phyloP scores from a whole-genome alignment of 148 eudicot genomes.

The Silene latifolia region DNA sequence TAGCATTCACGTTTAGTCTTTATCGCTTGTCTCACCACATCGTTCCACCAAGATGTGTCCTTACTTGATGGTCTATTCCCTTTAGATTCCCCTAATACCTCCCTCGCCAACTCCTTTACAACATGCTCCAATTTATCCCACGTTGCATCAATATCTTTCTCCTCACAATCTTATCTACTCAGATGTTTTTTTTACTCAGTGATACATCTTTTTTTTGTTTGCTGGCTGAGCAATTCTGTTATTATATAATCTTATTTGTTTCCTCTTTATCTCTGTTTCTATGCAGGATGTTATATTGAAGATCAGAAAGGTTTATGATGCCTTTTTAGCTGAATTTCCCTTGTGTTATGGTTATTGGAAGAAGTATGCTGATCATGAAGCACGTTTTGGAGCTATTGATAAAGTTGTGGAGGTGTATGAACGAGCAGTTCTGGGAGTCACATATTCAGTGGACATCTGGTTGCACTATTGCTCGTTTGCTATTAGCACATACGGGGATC shows the following conservation, averaged over 20 bases:
- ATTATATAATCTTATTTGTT: background rate
- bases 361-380: conserved; percentile 99
- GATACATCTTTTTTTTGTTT: background rate
- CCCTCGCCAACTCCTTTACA: too few species aligned
- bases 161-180: background rate
- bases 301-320: conserved; percentile 84
- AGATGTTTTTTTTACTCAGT: background rate
- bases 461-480: conserved; percentile 90
- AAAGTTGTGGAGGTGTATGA: conserved; percentile 98
- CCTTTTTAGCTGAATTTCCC: conserved; percentile 93
- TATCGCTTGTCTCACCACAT: too few species aligned
- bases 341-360: conserved; percentile 99
- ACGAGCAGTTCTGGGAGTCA: conserved; percentile 91
- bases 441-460: conserved; percentile 99
- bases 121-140: too few species aligned
- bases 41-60: too few species aligned
- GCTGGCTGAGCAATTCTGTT: background rate
- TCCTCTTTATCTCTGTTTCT: conserved; percentile 3
- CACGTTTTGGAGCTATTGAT: conserved; percentile 69
- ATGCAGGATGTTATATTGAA: conserved; percentile 65
- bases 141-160: too few species aligned
- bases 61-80: too few species aligned
- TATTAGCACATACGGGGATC: conserved; percentile 74
- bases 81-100: too few species aligned
- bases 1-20: too few species aligned